Evolutionary conservation across 306 rosid species (phyloP).

Genomic region (Quercus variabilis): DNA sequence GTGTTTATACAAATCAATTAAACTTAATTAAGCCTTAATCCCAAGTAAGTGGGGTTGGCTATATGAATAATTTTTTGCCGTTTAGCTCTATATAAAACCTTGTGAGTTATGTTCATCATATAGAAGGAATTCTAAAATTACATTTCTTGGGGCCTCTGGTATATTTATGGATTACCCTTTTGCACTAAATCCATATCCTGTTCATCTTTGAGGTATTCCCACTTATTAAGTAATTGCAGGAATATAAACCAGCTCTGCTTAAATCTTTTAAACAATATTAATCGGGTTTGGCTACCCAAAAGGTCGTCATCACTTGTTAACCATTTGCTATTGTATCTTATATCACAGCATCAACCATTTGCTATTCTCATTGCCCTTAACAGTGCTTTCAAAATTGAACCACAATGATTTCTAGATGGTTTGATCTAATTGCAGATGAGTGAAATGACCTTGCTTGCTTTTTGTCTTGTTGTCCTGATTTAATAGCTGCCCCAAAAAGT

Average conservation of each 20-base stretch:
- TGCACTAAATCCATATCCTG: neutral
- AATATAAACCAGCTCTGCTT: neutral
- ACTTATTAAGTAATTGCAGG: neutral
- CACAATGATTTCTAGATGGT: too few species aligned
- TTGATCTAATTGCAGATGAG: too few species aligned
- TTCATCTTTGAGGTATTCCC: neutral
- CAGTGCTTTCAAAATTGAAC: too few species aligned
- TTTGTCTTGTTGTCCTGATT: too few species aligned
- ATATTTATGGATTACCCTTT: neutral
- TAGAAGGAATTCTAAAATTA: neutral
- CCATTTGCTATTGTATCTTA: too few species aligned
- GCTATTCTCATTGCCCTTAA: too few species aligned
- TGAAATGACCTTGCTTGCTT: too few species aligned
- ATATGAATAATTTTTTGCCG: neutral
- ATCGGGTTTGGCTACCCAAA: too few species aligned
- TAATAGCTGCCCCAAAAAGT: too few species aligned
- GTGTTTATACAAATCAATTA: neutral
- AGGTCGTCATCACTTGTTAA: too few species aligned
- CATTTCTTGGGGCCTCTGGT: neutral
- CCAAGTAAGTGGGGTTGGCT: neutral
- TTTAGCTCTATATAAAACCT: neutral
- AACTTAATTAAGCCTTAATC: neutral
- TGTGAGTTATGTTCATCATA: neutral
- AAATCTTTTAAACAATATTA: neutral
- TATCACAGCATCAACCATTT: too few species aligned